A percentile compares a stretch with the other conserved stretches of the same genome.
phyloP scores from a whole-genome alignment of 495 filamentous ascomycete genomes.

The Neurospora terricola region DNA sequence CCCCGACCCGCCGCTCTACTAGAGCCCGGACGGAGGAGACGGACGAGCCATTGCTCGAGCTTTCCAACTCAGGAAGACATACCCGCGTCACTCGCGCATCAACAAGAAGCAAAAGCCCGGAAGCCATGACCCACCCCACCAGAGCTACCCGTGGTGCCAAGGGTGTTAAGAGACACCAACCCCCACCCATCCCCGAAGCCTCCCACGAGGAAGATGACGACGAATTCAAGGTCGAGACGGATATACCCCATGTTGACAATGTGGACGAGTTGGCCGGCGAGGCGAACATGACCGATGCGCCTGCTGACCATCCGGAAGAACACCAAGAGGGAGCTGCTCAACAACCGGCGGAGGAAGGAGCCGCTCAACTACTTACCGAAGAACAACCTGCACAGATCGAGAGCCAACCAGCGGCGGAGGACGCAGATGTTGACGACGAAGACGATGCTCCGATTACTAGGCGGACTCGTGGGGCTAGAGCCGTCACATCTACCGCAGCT shows the following conservation, averaged over 20 bases:
- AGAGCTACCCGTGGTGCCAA: constrained; percentile 53
- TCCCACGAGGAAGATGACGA: constrained; percentile 29
- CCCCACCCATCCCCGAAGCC: constrained; percentile 48
- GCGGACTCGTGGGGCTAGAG: constrained; percentile 40
- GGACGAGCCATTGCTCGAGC: constrained; percentile 33
- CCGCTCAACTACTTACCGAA: not conserved
- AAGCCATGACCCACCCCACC: constrained; percentile 31
- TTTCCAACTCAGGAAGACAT: constrained; percentile 72
- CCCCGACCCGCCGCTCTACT: constrained; percentile 30
- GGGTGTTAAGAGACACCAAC: constrained; percentile 48
- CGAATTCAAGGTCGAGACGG: constrained; percentile 14
- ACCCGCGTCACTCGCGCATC: constrained; percentile 42
- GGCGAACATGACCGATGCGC: not conserved
- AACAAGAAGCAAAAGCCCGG: constrained; percentile 52
- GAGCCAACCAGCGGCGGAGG: constrained; percentile 33
- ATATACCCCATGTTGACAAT: constrained; percentile 25
- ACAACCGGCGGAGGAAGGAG: constrained; percentile 4
- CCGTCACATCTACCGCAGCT: constrained; percentile 9
- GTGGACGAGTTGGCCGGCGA: constrained; percentile 5
- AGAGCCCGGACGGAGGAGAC: constrained; percentile 38
- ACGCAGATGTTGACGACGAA: constrained; percentile 56
- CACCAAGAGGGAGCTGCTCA: constrained; percentile 1
- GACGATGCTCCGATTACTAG: constrained; percentile 52
- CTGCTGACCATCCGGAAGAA: not conserved
- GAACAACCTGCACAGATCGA: constrained; percentile 18